Evolutionary conservation across 2,329 filamentous ascomycete species (phyloP).

Genomic region (Aspergillus terreus): DNA sequence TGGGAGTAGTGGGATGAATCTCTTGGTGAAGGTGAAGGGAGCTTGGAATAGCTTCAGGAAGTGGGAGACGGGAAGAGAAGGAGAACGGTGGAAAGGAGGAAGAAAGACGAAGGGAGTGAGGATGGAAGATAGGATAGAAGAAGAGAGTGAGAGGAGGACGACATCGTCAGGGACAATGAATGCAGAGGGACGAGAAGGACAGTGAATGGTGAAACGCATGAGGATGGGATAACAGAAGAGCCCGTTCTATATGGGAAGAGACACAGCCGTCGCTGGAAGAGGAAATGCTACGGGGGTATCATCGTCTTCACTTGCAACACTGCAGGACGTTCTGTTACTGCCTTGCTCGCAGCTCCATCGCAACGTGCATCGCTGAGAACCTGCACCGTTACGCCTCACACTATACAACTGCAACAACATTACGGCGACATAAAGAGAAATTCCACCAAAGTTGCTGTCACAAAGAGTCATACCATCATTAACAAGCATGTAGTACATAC

Average conservation of each 20-base stretch:
- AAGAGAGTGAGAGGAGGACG: neutral
- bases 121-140: neutral
- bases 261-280: no score
- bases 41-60: neutral
- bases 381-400: neutral
- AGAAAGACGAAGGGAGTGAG: neutral
- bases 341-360: no score
- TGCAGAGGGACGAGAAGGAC: neutral
- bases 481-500: neutral
- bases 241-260: no score
- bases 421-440: neutral
- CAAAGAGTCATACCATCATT: neutral
- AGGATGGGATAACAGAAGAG: neutral
- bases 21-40: no score
- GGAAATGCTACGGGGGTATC: no score
- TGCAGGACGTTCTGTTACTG: no score
- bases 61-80: neutral
- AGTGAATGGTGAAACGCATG: neutral
- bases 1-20: no score
- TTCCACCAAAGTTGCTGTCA: neutral
- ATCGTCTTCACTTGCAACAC: no score
- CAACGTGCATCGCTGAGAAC: no score
- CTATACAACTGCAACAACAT: neutral
- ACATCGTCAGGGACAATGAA: neutral
- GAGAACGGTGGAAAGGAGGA: neutral